A percentile compares a stretch with the other conserved stretches of the same genome.
Conservation (phyloP, 768 basidiomycete genomes). For the Sporobolomyces phaffii region DNA sequence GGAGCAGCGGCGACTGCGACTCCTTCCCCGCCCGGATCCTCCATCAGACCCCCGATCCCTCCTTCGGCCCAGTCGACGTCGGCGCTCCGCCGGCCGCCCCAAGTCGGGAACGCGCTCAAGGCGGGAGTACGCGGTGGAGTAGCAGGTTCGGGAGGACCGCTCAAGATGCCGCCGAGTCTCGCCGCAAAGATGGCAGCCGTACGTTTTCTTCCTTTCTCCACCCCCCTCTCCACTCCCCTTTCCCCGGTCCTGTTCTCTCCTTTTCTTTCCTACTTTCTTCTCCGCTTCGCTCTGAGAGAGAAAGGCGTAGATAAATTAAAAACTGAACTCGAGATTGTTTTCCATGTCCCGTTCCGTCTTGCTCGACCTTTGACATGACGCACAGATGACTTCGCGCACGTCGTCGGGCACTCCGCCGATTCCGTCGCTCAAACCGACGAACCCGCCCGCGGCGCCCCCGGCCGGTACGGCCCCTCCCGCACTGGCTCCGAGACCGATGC, state of each 20-base stretch:
- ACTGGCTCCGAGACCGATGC: conserved; percentile 20
- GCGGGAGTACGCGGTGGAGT: conserved; percentile 7
- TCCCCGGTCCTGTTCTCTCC: too few species aligned
- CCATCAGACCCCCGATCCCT: background rate
- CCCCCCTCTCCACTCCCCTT: too few species aligned
- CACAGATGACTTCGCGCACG: conserved; percentile 52
- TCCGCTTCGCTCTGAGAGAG: background rate
- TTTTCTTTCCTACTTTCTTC: too few species aligned
- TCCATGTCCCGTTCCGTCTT: too few species aligned
- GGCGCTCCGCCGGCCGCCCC: too few species aligned
- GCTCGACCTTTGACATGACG: too few species aligned
- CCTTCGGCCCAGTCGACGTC: too few species aligned
- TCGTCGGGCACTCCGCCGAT: conserved; percentile 51
- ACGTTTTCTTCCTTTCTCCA: conserved; percentile 46
- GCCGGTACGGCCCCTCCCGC: conserved; percentile 40
- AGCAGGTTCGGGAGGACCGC: conserved; percentile 6
- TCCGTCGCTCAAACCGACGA: conserved; percentile 47
- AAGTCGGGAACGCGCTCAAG: too few species aligned
- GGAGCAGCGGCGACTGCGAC: too few species aligned
- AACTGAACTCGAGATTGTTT: background rate
- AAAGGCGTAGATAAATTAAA: too few species aligned
- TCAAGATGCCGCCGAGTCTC: conserved; percentile 68
- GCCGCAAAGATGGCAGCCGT: conserved; percentile 93
- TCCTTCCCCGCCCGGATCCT: too few species aligned
- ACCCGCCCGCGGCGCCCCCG: conserved; percentile 37